Evolutionary conservation across 2,329 filamentous ascomycete genomes (phyloP).

Genomic region (Phialophora expanda): DNA sequence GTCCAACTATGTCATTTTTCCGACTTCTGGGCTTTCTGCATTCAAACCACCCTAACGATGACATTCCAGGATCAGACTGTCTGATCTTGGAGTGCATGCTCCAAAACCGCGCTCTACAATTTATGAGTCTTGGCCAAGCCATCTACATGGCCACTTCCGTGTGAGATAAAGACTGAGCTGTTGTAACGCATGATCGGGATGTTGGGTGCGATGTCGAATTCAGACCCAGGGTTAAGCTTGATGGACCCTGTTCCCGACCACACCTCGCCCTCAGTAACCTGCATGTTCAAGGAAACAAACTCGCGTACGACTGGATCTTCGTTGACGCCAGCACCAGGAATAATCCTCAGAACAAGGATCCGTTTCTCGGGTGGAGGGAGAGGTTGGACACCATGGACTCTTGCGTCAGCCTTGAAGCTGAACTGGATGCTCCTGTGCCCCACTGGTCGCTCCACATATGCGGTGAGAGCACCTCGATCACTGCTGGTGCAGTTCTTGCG

Average conservation of each 20-base stretch:
- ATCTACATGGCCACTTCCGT: neutral
- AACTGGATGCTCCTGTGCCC: constrained; percentile 6
- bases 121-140: neutral
- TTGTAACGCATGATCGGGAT: neutral
- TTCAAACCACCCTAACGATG: neutral
- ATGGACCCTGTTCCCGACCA: constrained; percentile 4
- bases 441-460: constrained; percentile 2
- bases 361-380: neutral
- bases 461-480: neutral
- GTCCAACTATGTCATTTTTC: neutral
- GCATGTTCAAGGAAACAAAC: constrained; percentile 4
- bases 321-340: neutral
- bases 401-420: constrained; percentile 5
- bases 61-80: neutral
- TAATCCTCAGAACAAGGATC: constrained; percentile 5
- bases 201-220: neutral
- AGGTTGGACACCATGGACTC: neutral
- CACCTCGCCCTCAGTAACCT: constrained; percentile 5
- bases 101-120: neutral
- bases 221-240: neutral
- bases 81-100: neutral
- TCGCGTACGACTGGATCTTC: constrained; percentile 1
- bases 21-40: neutral
- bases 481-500: neutral
- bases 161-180: neutral